phyloP scores from a whole-genome alignment of 768 basidiomycete genomes.

The Symmetrospora coprosmae region DNA sequence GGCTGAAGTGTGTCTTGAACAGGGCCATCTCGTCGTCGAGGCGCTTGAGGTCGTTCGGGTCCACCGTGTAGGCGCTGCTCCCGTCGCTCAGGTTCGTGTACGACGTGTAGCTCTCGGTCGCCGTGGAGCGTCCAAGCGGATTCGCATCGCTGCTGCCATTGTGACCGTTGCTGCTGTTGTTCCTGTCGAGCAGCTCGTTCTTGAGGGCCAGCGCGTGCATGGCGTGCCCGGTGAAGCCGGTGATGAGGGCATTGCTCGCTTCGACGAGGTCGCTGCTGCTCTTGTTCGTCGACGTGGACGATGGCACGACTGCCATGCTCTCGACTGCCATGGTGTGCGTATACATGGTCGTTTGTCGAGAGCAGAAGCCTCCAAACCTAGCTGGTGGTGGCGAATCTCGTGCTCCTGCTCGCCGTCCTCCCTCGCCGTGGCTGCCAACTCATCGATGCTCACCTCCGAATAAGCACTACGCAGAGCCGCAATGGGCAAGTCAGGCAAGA shows the following conservation, averaged over 20 bases:
- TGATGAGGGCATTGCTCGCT: not conserved
- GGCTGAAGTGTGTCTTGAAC: slow-evolving; percentile 16
- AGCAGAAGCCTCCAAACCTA: too few relatives aligned
- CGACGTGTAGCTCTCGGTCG: slow-evolving; percentile 15
- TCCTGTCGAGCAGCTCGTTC: slow-evolving; percentile 7
- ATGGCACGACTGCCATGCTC: too few relatives aligned
- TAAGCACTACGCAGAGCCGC: not conserved
- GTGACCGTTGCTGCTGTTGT: slow-evolving; percentile 1
- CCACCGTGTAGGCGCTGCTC: not conserved
- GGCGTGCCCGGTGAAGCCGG: not conserved
- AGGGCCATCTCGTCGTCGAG: slow-evolving; percentile 3
- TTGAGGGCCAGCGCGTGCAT: slow-evolving; percentile 1
- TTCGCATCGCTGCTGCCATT: too few relatives aligned
- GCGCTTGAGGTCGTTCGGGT: slow-evolving; percentile 13
- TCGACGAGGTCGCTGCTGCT: too few relatives aligned
- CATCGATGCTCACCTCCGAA: not conserved
- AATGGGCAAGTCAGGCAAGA: slow-evolving; percentile 19
- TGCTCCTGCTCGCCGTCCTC: too few relatives aligned
- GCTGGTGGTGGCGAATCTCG: too few relatives aligned
- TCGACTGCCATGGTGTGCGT: too few relatives aligned
- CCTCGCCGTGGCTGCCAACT: too few relatives aligned
- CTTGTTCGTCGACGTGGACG: too few relatives aligned
- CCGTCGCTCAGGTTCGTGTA: slow-evolving; percentile 18
- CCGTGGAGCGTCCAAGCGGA: slow-evolving; percentile 1
- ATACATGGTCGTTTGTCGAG: too few relatives aligned